Percentiles rank a stretch among this genome's conserved stretches.
Conservation (phyloP, 768 basidiomycete species). For the Kwoniella pini region DNA sequence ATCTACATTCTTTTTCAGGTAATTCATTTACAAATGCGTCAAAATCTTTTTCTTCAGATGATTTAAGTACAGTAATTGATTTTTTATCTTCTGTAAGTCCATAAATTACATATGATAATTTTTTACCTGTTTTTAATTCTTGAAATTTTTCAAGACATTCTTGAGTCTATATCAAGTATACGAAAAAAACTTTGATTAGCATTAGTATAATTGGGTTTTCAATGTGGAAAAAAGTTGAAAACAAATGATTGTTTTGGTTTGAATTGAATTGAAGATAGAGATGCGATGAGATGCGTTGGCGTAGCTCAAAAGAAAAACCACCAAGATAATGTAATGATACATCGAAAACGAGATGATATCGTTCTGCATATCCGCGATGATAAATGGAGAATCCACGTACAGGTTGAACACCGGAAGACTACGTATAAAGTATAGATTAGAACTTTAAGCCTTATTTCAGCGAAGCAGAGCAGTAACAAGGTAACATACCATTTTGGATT, state of each 20-base stretch:
- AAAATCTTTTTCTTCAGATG: conserved; percentile 61
- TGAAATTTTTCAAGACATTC: conserved; percentile 66
- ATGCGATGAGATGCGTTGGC: no score
- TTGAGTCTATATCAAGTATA: conserved; percentile 59
- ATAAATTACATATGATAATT: conserved; percentile 81
- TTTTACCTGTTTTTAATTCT: conserved; percentile 73
- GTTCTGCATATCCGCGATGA: not conserved
- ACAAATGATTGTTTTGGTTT: no score
- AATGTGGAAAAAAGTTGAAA: no score
- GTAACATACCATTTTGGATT: conserved; percentile 11
- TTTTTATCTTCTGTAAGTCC: conserved; percentile 60
- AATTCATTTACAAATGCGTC: conserved; percentile 73
- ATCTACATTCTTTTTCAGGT: conserved; percentile 74
- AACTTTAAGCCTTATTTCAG: not conserved
- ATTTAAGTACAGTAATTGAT: conserved; percentile 72
- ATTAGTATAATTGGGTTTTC: not conserved
- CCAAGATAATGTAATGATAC: no score
- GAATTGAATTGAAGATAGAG: no score
- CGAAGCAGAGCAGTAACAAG: not conserved
- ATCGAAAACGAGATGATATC: no score
- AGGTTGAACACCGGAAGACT: conserved; percentile 55
- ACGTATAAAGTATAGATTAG: conserved; percentile 3
- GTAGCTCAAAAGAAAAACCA: no score
- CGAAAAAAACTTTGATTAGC: not conserved
- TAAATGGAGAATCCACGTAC: conserved; percentile 23